These are phyloP conservation scores for Fusarium nygamai DNA, from an alignment of 2,329 filamentous ascomycete genomes.

Conservation along the genomic window DNA sequence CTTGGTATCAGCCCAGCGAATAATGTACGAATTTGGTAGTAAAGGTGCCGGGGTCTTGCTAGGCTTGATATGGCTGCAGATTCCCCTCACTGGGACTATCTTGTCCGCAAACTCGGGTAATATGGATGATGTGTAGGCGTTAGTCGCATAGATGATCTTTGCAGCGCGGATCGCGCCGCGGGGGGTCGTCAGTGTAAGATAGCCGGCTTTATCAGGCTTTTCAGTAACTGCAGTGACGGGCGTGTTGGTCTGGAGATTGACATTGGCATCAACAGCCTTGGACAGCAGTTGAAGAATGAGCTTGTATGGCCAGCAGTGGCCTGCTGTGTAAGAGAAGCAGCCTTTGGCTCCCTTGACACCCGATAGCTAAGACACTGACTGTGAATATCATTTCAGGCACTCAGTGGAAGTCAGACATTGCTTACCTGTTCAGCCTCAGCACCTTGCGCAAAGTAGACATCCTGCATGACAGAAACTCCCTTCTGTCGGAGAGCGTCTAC, in stretches of 20 bases:
- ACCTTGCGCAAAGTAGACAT: background rate
- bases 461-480: background rate
- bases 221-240: background rate
- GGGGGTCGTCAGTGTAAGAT: background rate
- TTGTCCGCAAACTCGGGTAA: background rate
- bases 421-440: background rate
- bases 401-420: fast-evolving
- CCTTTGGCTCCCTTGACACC: background rate
- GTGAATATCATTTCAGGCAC: background rate
- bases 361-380: background rate
- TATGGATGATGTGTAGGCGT: background rate
- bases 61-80: background rate
- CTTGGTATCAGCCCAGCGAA: slow-evolving; percentile 6
- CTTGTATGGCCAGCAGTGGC: background rate
- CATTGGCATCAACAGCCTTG: background rate
- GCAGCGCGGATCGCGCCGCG: background rate
- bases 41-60: background rate
- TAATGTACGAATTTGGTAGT: background rate
- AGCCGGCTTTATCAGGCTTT: background rate
- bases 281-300: background rate
- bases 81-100: background rate
- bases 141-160: background rate
- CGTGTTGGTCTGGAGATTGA: background rate
- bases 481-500: background rate
- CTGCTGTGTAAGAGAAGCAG: background rate